Evolutionary conservation across 2,329 filamentous ascomycete genomes (phyloP).

Genomic region (Fusarium sp.): DNA sequence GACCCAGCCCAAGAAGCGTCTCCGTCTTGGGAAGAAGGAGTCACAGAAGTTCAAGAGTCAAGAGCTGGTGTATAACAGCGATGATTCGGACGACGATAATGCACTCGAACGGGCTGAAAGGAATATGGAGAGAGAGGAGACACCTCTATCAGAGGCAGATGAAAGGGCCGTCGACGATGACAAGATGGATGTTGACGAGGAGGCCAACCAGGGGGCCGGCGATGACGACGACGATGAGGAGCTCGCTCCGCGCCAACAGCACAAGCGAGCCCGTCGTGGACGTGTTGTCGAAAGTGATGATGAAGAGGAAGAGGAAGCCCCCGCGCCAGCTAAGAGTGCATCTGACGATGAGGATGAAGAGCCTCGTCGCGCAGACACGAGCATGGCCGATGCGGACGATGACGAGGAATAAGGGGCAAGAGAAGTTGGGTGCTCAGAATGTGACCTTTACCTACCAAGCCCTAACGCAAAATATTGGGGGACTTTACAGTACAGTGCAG

Average conservation of each 20-base stretch:
- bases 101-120: constrained; percentile 61
- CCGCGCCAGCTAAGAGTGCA: constrained; percentile 27
- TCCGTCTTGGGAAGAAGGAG: constrained; percentile 65
- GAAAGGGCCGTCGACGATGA: constrained; percentile 55
- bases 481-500: neutral
- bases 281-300: constrained; percentile 68
- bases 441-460: constrained; percentile 26
- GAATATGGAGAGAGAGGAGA: constrained; percentile 53
- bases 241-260: constrained; percentile 55
- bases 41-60: constrained; percentile 83
- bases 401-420: constrained; percentile 43
- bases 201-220: constrained; percentile 51
- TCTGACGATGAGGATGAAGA: constrained; percentile 45
- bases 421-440: constrained; percentile 24
- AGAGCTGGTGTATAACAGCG: constrained; percentile 85
- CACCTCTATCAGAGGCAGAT: constrained; percentile 53
- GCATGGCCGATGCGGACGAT: constrained; percentile 56
- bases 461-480: constrained; percentile 3
- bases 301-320: constrained; percentile 49
- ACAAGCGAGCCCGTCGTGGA: constrained; percentile 63
- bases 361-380: constrained; percentile 49
- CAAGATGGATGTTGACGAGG: constrained; percentile 66
- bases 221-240: constrained; percentile 66
- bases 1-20: constrained; percentile 71
- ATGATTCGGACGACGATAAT: constrained; percentile 63